These are phyloP conservation scores for Penicillium fuscoglaucum DNA, from an alignment of 2,329 filamentous ascomycete genomes.

Conservation along the genomic window DNA sequence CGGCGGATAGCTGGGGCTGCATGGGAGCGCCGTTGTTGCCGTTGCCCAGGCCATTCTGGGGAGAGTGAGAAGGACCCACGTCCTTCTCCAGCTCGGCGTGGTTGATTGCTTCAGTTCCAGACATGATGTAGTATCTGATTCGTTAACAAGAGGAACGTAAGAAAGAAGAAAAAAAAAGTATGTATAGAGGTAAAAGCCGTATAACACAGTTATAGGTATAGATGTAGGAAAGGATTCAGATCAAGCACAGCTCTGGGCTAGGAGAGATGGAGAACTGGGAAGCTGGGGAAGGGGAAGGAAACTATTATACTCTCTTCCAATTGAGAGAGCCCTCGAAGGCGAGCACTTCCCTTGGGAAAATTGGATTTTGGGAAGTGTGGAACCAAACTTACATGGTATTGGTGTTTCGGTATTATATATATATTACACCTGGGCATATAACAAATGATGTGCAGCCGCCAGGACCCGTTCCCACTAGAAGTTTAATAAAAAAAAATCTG, in stretches of 20 bases:
- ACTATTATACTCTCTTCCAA: slow-evolving; percentile 21
- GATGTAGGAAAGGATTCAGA: slow-evolving; percentile 13
- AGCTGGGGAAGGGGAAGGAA: slow-evolving; percentile 4
- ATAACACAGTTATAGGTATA: slow-evolving; percentile 25
- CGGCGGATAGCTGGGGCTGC: slow-evolving; percentile 42
- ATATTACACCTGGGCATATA: not conserved
- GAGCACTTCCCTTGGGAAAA: not conserved
- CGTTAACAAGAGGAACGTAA: not conserved
- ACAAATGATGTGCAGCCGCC: slow-evolving; percentile 27
- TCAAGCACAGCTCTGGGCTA: slow-evolving; percentile 29
- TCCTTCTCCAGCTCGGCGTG: slow-evolving; percentile 35
- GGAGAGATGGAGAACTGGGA: slow-evolving; percentile 12
- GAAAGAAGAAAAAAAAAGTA: slow-evolving; percentile 8
- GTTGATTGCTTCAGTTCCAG: slow-evolving; percentile 22
- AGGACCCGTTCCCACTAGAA: slow-evolving; percentile 19
- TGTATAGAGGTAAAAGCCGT: slow-evolving; percentile 3
- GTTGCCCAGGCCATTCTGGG: slow-evolving; percentile 4
- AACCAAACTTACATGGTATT: slow-evolving; percentile 17
- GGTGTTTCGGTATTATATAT: not conserved
- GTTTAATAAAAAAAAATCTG: not conserved
- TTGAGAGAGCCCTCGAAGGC: slow-evolving; percentile 5
- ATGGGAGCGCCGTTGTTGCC: slow-evolving; percentile 10
- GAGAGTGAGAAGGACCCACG: slow-evolving; percentile 12
- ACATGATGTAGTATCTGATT: slow-evolving; percentile 26
- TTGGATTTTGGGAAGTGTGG: slow-evolving; percentile 22